Base-by-base conservation (phyloP, 1,284 basidiomycete genomes). In the Wolfiporia cocos region DNA sequence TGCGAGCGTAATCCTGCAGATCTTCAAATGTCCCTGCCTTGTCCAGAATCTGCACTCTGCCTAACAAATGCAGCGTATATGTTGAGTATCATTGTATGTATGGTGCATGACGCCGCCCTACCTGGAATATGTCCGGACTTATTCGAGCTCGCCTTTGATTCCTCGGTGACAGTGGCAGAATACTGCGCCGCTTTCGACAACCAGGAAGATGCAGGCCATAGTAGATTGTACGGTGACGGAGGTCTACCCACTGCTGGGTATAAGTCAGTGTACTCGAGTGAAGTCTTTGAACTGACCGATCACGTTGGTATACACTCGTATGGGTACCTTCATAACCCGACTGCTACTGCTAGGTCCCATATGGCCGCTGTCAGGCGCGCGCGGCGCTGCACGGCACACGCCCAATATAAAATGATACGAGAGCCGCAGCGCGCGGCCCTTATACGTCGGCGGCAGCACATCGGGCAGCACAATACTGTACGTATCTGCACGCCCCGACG, bases 371-470 rank as follows among this genome's bases (percentile, higher is more conserved):
- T 62, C 4, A 33, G 23, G 9, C 36, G 19, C n/a, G 47, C 41
- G 22, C 45, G 47, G 42, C 14, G 68, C 66, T 5, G 80, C 74
- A 3, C 91, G 77, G 64, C 89, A 93, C 0, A 86, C 85, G 1
- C 93, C 92, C 1, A 98, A 73, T 9, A 88, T 72, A 10, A 99
- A 76, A 51, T 92, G 84, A 59, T 98, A 99, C 7, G 84, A 83
- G 61, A 99, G 94, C 52, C 74, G 76, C 49, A 97, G 72, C 1
- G 83, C 73, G 39, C 85, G 82, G 2, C 95, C 95, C 31, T 78
- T 76, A 67, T 89, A 96, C 0, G 92, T 91, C 0, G 95, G 95
- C 0, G 95, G 95, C 0, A 98, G 69, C 43, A 79, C 79, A 4
- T 78, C 68, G 0, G 95, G 93, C 1, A 97, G 66, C 2, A 68